Evolutionary conservation across 73 alveolate genomes (phyloP).

Genomic region (Symbiodinium pilosum): DNA sequence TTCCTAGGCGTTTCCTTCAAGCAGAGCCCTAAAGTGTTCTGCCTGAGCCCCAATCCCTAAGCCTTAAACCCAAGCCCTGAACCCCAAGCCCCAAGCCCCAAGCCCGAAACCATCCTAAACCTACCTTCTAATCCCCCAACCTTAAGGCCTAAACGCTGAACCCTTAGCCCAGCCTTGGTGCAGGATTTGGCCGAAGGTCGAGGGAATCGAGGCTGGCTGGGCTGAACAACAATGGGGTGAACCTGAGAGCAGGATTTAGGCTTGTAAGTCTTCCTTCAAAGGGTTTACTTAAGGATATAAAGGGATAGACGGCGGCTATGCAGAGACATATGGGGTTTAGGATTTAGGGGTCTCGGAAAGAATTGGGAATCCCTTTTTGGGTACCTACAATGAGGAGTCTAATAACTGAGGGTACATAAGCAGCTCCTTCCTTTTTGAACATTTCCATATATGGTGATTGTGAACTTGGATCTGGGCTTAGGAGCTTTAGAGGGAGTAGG

Average conservation of each 20-base stretch:
- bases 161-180: not conserved
- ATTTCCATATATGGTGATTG: too few species aligned
- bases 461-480: not conserved
- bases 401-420: not conserved
- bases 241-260: not conserved
- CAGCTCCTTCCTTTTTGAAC: too few species aligned
- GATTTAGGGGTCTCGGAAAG: not conserved
- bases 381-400: not conserved
- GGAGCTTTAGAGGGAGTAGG: too few species aligned
- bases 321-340: not conserved
- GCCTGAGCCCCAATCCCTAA: not conserved
- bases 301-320: not conserved
- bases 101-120: not conserved
- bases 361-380: not conserved
- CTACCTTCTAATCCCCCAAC: not conserved
- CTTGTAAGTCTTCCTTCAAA: not conserved
- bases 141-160: not conserved
- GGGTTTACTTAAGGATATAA: not conserved
- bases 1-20: too few species aligned
- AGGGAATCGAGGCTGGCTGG: not conserved
- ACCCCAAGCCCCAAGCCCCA: not conserved
- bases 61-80: not conserved
- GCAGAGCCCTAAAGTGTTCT: too few species aligned
- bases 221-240: not conserved
- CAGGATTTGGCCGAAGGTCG: conserved; percentile 5